These are phyloP conservation scores for Nemania sp. DNA, from an alignment of 2,329 filamentous ascomycete genomes.

Conservation along the genomic window DNA sequence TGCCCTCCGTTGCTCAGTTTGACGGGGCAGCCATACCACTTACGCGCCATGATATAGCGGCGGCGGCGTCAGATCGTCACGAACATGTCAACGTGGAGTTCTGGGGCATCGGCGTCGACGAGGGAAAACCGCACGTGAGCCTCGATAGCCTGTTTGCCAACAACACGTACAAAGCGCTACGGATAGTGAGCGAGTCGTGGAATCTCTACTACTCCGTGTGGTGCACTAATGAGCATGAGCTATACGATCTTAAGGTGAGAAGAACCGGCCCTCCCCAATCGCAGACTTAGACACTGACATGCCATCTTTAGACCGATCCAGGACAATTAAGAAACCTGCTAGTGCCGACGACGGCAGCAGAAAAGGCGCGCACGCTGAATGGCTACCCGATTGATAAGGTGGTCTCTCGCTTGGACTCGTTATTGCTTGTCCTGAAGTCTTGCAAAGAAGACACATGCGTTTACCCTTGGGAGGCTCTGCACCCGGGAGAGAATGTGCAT, in stretches of 20 bases:
- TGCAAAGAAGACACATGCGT: constrained; percentile 49
- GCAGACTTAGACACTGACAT: no score
- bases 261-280: no score
- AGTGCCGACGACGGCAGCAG: no score
- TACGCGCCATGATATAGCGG: constrained; percentile 3
- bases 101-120: constrained; percentile 44
- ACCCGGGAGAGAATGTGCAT: neutral
- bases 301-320: neutral
- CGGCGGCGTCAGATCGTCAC: constrained; percentile 35
- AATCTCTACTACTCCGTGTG: constrained; percentile 52
- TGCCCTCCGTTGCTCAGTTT: constrained; percentile 41
- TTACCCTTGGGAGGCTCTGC: constrained; percentile 50
- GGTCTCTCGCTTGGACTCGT: constrained; percentile 47
- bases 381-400: neutral
- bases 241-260: constrained; percentile 54
- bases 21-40: constrained; percentile 56
- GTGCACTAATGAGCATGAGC: constrained; percentile 61
- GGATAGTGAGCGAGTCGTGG: constrained; percentile 51
- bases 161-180: constrained; percentile 57
- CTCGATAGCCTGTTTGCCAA: neutral
- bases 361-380: neutral
- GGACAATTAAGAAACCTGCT: neutral
- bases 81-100: constrained; percentile 55
- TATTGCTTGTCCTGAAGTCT: constrained; percentile 55
- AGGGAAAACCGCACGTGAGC: constrained; percentile 26